Conservation (phyloP, 306 rosid genomes). For the Vicia villosa region DNA sequence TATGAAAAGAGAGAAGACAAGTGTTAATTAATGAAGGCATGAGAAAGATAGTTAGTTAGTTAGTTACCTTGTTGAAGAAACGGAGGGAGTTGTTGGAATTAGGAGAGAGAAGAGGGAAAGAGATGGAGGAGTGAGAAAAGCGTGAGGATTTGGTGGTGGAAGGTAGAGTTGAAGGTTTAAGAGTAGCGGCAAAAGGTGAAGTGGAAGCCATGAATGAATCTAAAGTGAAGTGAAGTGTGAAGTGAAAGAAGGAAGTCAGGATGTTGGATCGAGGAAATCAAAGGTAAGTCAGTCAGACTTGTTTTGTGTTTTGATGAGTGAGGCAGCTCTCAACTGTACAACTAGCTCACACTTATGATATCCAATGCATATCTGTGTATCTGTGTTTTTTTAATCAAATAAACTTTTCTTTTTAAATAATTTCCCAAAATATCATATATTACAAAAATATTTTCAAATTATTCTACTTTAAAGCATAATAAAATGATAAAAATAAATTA, state of each 20-base stretch:
- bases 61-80: conserved; percentile 52
- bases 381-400: neutral
- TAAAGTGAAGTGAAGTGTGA: too few species aligned
- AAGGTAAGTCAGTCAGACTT: neutral
- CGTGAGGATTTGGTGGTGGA: conserved; percentile 44
- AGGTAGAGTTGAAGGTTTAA: neutral
- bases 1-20: neutral
- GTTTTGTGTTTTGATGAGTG: neutral
- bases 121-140: conserved; percentile 38
- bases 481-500: too few species aligned
- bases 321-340: neutral
- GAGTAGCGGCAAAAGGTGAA: conserved; percentile 35
- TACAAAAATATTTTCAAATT: too few species aligned
- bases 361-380: neutral
- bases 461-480: too few species aligned
- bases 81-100: conserved; percentile 46
- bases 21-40: too few species aligned
- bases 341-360: neutral
- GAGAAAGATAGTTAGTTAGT: too few species aligned
- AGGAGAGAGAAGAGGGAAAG: conserved; percentile 53
- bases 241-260: neutral
- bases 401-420: too few species aligned
- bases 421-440: too few species aligned
- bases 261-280: neutral
- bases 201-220: conserved; percentile 39